Conservation (phyloP, 164 flowering plant species). For the Tetracentron sinense region DNA sequence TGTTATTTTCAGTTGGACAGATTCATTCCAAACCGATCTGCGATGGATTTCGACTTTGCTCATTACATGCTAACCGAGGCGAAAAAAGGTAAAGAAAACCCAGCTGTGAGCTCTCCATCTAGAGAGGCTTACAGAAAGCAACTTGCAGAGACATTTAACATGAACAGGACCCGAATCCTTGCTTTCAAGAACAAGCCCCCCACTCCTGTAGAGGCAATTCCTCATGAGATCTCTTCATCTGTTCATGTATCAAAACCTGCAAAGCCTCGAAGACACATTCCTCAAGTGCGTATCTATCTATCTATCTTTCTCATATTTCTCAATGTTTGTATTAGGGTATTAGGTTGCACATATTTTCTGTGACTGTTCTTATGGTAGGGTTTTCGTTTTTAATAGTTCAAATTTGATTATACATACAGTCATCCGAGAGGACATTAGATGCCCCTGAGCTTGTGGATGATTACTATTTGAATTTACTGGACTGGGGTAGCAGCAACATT, state of each 20-base stretch:
- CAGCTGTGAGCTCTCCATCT: slow-evolving; percentile 31
- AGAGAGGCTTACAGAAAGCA: slow-evolving; percentile 46
- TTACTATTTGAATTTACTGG: slow-evolving; percentile 57
- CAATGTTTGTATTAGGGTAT: neutral
- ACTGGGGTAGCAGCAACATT: slow-evolving; percentile 58
- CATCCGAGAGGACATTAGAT: slow-evolving; percentile 61
- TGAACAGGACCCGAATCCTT: slow-evolving; percentile 48
- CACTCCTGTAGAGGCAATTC: slow-evolving; percentile 25
- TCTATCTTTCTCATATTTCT: neutral
- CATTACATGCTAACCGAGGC: slow-evolving; percentile 39
- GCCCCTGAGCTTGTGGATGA: slow-evolving; percentile 63
- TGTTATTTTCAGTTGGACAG: slow-evolving; percentile 37
- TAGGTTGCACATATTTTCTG: neutral
- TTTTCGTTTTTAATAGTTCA: neutral
- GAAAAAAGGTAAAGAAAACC: slow-evolving; percentile 44
- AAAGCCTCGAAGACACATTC: slow-evolving; percentile 46
- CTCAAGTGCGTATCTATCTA: slow-evolving; percentile 48
- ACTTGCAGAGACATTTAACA: slow-evolving; percentile 39
- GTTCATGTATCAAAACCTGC: slow-evolving; percentile 21
- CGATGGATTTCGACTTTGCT: slow-evolving; percentile 55
- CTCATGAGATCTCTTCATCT: slow-evolving; percentile 19
- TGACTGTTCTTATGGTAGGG: neutral
- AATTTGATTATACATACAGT: slow-evolving; percentile 22
- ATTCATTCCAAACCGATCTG: slow-evolving; percentile 52
- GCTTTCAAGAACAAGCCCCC: slow-evolving; percentile 60